Evolutionary conservation across 257 asterid genomes (phyloP).

Genomic region (Solanum paucissectum): DNA sequence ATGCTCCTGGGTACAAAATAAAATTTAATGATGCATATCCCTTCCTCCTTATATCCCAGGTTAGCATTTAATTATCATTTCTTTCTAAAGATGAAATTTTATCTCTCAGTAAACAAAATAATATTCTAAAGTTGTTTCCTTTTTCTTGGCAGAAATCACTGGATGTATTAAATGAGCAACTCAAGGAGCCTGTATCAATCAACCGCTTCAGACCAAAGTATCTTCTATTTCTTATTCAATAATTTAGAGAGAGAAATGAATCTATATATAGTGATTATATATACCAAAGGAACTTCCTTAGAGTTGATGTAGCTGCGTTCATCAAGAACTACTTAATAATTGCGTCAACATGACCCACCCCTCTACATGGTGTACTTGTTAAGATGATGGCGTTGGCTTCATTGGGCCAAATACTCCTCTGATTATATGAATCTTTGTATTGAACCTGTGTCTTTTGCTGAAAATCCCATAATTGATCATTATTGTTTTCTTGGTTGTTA

Average conservation of each 20-base stretch:
- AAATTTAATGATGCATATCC: constrained; percentile 49
- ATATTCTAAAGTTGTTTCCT: neutral
- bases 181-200: constrained; percentile 40
- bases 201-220: constrained; percentile 71
- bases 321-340: neutral
- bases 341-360: neutral
- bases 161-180: constrained; percentile 39
- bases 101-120: too few species aligned
- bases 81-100: neutral
- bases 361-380: neutral
- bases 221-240: neutral
- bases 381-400: neutral
- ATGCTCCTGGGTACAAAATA: constrained; percentile 32
- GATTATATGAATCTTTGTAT: neutral
- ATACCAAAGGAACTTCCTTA: neutral
- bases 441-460: neutral
- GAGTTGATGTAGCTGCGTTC: neutral
- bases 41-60: constrained; percentile 60
- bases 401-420: neutral
- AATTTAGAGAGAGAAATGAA: neutral
- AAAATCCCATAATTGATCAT: neutral
- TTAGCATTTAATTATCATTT: neutral
- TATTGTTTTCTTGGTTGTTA: neutral
- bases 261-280: neutral
- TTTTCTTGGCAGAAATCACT: constrained; percentile 44